Evolutionary conservation across 2,329 filamentous ascomycete species (phyloP).

Genomic region (Periconia digitata): DNA sequence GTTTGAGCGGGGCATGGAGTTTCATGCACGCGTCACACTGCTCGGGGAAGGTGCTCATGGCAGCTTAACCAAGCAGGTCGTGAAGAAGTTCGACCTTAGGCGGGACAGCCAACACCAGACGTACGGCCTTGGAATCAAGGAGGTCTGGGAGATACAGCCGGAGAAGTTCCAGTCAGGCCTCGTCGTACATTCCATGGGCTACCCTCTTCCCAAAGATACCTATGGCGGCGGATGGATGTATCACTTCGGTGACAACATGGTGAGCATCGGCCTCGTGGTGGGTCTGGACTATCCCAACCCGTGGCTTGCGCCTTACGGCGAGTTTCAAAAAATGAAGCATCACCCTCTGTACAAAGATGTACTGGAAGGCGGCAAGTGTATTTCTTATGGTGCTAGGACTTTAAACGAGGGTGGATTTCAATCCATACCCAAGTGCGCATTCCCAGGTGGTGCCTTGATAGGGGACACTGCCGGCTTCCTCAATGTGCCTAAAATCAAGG

Average conservation of each 20-base stretch:
- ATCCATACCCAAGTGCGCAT: conserved; percentile 94
- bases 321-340: conserved; percentile 98
- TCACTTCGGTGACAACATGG: conserved; percentile 96
- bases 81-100: conserved; percentile 89
- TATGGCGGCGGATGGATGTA: conserved; percentile 99
- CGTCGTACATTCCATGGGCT: conserved; percentile 88
- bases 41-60: conserved; percentile 96
- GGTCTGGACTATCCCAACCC: conserved; percentile 96
- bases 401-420: conserved; percentile 95
- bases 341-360: conserved; percentile 86
- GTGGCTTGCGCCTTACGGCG: conserved; percentile 91
- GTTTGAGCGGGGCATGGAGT: conserved; percentile 98
- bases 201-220: conserved; percentile 81
- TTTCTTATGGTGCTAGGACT: conserved; percentile 91
- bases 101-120: conserved; percentile 91
- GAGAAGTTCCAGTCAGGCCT: conserved; percentile 88
- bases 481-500: conserved; percentile 98
- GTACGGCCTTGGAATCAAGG: conserved; percentile 91
- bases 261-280: conserved; percentile 87
- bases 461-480: conserved; percentile 96
- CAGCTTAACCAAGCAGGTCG: conserved; percentile 90
- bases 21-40: conserved; percentile 87
- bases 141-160: conserved; percentile 94
- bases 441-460: conserved; percentile 92
- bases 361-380: conserved; percentile 95